Conservation (phyloP, 495 filamentous ascomycete species). For the Xylaria bambusicola region DNA sequence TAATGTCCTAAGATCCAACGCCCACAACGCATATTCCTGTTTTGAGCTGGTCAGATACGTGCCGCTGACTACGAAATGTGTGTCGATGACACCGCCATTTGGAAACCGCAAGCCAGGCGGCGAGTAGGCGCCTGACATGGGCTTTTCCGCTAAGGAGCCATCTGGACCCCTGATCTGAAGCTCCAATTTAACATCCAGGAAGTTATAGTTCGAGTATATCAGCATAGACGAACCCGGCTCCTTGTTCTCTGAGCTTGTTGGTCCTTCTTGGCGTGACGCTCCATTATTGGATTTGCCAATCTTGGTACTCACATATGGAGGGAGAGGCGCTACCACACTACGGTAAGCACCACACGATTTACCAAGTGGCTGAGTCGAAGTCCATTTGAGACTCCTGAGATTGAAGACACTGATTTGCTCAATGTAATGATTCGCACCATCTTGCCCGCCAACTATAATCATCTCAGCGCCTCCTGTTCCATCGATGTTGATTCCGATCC, state of each 20-base stretch:
- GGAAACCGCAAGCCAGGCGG: conserved; percentile 93
- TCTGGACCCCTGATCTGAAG: conserved; percentile 84
- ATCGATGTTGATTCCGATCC: conserved; percentile 83
- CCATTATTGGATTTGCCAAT: conserved; percentile 60
- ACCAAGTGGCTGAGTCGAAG: conserved; percentile 77
- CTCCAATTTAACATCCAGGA: conserved; percentile 93
- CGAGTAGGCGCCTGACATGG: conserved; percentile 83
- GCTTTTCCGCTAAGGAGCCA: conserved; percentile 80
- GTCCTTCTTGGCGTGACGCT: conserved; percentile 34
- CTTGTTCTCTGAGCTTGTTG: conserved; percentile 50
- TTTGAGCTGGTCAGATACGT: conserved; percentile 97
- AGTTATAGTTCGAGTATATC: conserved; percentile 99
- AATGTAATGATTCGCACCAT: conserved; percentile 97
- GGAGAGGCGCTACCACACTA: conserved; percentile 86
- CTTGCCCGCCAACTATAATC: conserved; percentile 95
- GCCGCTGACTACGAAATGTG: conserved; percentile 94
- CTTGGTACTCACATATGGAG: conserved; percentile 61
- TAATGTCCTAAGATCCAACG: conserved; percentile 80
- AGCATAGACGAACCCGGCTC: conserved; percentile 82
- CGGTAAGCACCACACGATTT: conserved; percentile 94
- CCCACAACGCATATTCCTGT: conserved; percentile 98
- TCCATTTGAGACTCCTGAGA: conserved; percentile 93
- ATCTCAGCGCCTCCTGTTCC: conserved; percentile 93
- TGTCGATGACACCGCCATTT: conserved; percentile 90
- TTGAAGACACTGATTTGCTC: conserved; percentile 99